Conservation (phyloP, 495 filamentous ascomycete genomes). For the Neurospora tetraspora region DNA sequence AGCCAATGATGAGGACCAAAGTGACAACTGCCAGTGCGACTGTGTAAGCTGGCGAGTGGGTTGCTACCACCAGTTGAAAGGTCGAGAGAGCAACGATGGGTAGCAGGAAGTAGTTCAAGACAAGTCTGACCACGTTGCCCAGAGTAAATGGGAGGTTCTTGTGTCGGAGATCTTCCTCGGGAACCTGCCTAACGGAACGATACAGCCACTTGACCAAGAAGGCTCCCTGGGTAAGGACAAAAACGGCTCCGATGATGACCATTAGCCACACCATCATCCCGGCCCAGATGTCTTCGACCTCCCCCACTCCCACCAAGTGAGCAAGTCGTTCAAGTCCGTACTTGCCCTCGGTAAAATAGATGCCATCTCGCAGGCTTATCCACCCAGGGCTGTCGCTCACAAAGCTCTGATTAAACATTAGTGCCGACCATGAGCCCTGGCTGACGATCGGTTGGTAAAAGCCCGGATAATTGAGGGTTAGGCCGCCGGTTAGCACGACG, state of each 20-base stretch:
- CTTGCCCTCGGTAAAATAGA: slow-evolving; percentile 60
- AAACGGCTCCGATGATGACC: slow-evolving; percentile 55
- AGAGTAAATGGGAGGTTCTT: slow-evolving; percentile 92
- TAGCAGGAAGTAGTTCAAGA: slow-evolving; percentile 84
- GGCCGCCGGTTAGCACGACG: slow-evolving; percentile 71
- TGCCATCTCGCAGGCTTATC: slow-evolving; percentile 64
- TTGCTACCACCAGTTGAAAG: slow-evolving; percentile 79
- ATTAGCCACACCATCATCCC: slow-evolving; percentile 82
- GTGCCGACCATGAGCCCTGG: slow-evolving; percentile 71
- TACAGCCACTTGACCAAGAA: slow-evolving; percentile 69
- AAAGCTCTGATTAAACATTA: slow-evolving; percentile 93
- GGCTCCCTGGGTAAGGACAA: slow-evolving; percentile 65
- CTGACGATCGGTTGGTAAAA: slow-evolving; percentile 89
- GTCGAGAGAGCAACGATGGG: slow-evolving; percentile 78
- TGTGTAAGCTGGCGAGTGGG: slow-evolving; percentile 52
- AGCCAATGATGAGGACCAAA: slow-evolving; percentile 57
- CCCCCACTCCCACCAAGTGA: slow-evolving; percentile 74
- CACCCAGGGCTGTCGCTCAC: slow-evolving; percentile 55
- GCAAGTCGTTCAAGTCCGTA: slow-evolving; percentile 72
- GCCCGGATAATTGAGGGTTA: slow-evolving; percentile 84
- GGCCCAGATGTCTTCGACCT: slow-evolving; percentile 78
- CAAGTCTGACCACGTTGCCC: slow-evolving; percentile 77
- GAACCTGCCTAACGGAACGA: slow-evolving; percentile 55
- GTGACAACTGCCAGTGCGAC: slow-evolving; percentile 65
- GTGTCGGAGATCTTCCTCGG: slow-evolving; percentile 74